These are phyloP conservation scores for Xylaria palmicola DNA, from an alignment of 495 filamentous ascomycete species.

Conservation along the genomic window DNA sequence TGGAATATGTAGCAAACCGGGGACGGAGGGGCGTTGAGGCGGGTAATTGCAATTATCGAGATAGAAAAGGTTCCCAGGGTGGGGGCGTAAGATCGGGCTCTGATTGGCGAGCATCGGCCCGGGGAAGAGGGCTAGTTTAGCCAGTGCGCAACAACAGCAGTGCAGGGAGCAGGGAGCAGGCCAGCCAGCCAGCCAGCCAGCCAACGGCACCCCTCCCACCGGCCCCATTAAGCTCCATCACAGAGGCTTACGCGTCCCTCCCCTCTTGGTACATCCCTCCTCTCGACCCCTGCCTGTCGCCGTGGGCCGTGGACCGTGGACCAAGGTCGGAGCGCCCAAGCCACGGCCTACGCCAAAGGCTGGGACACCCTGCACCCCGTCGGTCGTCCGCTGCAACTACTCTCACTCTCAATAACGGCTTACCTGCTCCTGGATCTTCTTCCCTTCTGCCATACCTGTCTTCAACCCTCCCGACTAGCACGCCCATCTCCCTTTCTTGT, in stretches of 20 bases:
- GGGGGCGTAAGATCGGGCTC: neutral
- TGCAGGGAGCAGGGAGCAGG: too few relatives aligned
- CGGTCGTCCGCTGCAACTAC: too few relatives aligned
- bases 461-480: too few relatives aligned
- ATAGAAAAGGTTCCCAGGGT: neutral
- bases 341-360: neutral
- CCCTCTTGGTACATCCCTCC: slow-evolving; percentile 26
- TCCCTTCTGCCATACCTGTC: too few relatives aligned
- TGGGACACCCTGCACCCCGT: too few relatives aligned
- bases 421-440: too few relatives aligned
- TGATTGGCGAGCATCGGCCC: neutral
- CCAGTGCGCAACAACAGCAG: neutral
- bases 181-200: neutral
- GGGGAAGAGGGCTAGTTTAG: slow-evolving; percentile 1
- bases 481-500: too few relatives aligned
- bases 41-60: neutral
- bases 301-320: too few relatives aligned
- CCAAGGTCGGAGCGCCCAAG: slow-evolving; percentile 24
- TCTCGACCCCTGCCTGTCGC: slow-evolving; percentile 30
- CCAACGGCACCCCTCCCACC: neutral
- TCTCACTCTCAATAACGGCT: too few relatives aligned
- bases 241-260: slow-evolving; percentile 42
- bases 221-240: slow-evolving; percentile 19
- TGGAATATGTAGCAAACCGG: neutral
- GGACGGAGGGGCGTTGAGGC: too few relatives aligned